Evolutionary conservation across 1,284 basidiomycete genomes (phyloP), one percentile per base, ranked within the genome.

Genomic region (Quambalaria eucalypti): DNA sequence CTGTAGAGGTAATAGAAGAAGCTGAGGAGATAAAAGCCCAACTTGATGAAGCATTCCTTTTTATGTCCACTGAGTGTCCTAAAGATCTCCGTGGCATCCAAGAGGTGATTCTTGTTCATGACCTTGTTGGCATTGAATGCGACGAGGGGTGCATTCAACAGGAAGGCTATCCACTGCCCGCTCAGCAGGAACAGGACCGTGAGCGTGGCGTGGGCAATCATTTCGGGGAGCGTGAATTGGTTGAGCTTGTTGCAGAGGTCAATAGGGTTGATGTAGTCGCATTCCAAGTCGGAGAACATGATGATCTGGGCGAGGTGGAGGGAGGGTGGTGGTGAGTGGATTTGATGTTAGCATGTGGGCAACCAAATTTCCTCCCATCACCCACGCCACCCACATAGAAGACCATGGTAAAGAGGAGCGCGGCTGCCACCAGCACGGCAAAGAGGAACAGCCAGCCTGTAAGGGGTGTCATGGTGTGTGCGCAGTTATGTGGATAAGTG

Each of bases 221-320:
- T 92, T 81, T 99, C 93, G 48, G 93, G 93, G 19, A 98, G 82
- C 48, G 97, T 91, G 77, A 99, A 98, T 91, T 98, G 89, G 78
- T 98, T 99, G 73, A 99, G 86, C 81, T 97, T 97, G 81, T 97
- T 97, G 81, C 95, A 98, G 36, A 98, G 85, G 79, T 99, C 93
- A 84, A 98, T 97, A 54, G 93, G 93, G 80, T 98, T 99, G 81
- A 98, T 95, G 80, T 97, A 98, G 82, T 97, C 72, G 55, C 73
- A 73, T 59, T 67, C 67, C 49, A 68, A 55, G 36, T 68, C 68
- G 28, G 68, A 68, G 82, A 97, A 98, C 92, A 98, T 97, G 81
- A 98, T 98, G 76, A 98, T 95, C 93, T 97, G 67, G 26, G n/a
- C 23, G 10, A 51, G 28, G 26, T 30, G 21, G 28, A 25, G 26